Conservation (phyloP, 768 basidiomycete species). For the Austroboletus eburneus region DNA sequence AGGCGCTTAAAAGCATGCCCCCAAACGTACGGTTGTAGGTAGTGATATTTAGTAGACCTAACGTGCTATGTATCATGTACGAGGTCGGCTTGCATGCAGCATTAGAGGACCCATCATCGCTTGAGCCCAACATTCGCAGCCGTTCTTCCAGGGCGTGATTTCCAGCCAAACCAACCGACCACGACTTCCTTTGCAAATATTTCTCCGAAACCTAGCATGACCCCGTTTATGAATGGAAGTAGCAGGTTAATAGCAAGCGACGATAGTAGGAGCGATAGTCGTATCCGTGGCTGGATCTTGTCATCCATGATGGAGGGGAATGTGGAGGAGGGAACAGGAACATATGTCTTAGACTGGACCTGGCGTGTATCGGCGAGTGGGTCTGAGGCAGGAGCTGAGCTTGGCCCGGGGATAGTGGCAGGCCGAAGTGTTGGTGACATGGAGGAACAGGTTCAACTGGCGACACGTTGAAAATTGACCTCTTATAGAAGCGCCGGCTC, state of each 20-base stretch:
- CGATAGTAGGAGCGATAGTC: slow-evolving; percentile 63
- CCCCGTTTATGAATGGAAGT: slow-evolving; percentile 90
- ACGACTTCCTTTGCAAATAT: slow-evolving; percentile 84
- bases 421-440: too few species aligned
- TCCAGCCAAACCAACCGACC: slow-evolving; percentile 50
- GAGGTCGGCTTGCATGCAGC: neutral
- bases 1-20: slow-evolving; percentile 55
- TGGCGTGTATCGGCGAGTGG: too few species aligned
- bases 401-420: too few species aligned
- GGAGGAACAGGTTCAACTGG: too few species aligned
- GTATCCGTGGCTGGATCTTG: slow-evolving; percentile 60
- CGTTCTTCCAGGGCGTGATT: slow-evolving; percentile 21
- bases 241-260: slow-evolving; percentile 80
- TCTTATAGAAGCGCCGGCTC: too few species aligned
- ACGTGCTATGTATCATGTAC: neutral
- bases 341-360: too few species aligned
- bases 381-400: too few species aligned
- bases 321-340: too few species aligned
- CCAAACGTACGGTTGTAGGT: slow-evolving; percentile 42
- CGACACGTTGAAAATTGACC: too few species aligned
- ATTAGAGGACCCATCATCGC: too few species aligned
- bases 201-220: slow-evolving; percentile 96
- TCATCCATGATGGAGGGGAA: slow-evolving; percentile 70
- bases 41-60: neutral
- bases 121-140: slow-evolving; percentile 26